These are phyloP conservation scores for Nyctanthes arbortristis DNA, from an alignment of 257 asterid genomes.

Conservation along the genomic window DNA sequence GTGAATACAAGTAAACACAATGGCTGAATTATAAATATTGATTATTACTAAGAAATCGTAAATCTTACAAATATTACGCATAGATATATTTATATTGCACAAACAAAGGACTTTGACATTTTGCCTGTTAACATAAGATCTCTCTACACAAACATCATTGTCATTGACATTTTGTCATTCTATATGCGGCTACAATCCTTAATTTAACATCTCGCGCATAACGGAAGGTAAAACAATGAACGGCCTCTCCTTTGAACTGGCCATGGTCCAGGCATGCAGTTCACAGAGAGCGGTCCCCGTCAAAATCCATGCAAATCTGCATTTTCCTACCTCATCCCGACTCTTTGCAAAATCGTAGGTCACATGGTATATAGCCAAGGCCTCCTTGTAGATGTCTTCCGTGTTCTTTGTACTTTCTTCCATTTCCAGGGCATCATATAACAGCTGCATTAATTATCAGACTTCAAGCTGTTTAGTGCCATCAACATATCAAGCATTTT, in stretches of 20 bases:
- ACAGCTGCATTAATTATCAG: constrained; percentile 51
- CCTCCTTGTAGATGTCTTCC: constrained; percentile 44
- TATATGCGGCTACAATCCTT: not conserved
- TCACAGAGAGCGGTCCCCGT: constrained; percentile 67
- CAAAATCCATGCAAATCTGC: constrained; percentile 74
- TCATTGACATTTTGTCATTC: not conserved
- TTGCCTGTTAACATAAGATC: not conserved
- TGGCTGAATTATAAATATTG: too few relatives aligned
- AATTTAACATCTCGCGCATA: constrained; percentile 47
- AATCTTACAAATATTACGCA: too few relatives aligned
- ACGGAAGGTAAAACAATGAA: constrained; percentile 44
- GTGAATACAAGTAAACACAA: too few relatives aligned
- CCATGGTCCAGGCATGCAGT: constrained; percentile 39
- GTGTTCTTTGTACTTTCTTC: constrained; percentile 44
- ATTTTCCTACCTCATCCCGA: constrained; percentile 25
- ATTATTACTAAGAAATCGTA: too few relatives aligned
- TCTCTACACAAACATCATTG: not conserved
- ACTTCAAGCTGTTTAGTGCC: not conserved
- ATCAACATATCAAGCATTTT: constrained; percentile 1
- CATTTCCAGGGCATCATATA: constrained; percentile 63
- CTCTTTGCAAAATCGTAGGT: constrained; percentile 46
- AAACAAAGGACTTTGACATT: not conserved
- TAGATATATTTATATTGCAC: too few relatives aligned
- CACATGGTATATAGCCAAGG: constrained; percentile 59
- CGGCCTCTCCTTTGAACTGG: constrained; percentile 38